Base-by-base conservation (phyloP, 345 rosid species). In the Acer campestre region DNA sequence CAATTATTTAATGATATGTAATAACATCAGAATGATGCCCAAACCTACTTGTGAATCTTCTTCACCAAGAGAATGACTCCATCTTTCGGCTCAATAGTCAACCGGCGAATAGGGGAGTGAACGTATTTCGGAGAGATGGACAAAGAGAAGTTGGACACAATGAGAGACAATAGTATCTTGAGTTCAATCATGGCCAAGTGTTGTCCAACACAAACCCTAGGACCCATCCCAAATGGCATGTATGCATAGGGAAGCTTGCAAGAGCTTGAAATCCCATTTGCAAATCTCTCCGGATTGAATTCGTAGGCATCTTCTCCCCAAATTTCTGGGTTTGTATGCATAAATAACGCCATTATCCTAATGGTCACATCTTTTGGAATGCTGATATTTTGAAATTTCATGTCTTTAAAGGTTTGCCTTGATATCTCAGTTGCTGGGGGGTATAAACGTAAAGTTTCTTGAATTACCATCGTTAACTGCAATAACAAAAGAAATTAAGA, bases 161-260 rank as follows among this genome's bases (percentile, higher is more conserved):
- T 16, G 31, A 79, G 68, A 71, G 86, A 35, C 0, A 84, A 17
- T 1, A 87, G 67, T 3, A 87, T 72, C 76, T 89, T 89, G 35
- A 84, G 85, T 71, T 89, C 92, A 68, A 66, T 80, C 73, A 86
- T 77, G 10, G 87, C 93, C 53, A 86, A 83, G 76, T 84, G 84
- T 77, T 89, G 88, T 18, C 88, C 89, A 1, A 82, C 80, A 48
- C 89, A 86, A 10, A 78, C 31, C 2, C 89, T 76, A 1, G 88
- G 86, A 2, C 93, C 90, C 0, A 81, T 78, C 17, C 87, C 90
- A 42, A 87, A 87, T 13, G 90, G 88, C 86, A 86, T 87, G 79
- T 80, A 84, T 29, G 58, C 0, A 14, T 80, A 85, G 1, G 87
- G 89, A 13, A 58, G 71, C 74, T 80, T 85, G 64, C 86, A 82